Evolutionary conservation across 768 basidiomycete genomes (phyloP), one percentile per base, ranked within the genome.

Genomic region (Suillus weaverae): DNA sequence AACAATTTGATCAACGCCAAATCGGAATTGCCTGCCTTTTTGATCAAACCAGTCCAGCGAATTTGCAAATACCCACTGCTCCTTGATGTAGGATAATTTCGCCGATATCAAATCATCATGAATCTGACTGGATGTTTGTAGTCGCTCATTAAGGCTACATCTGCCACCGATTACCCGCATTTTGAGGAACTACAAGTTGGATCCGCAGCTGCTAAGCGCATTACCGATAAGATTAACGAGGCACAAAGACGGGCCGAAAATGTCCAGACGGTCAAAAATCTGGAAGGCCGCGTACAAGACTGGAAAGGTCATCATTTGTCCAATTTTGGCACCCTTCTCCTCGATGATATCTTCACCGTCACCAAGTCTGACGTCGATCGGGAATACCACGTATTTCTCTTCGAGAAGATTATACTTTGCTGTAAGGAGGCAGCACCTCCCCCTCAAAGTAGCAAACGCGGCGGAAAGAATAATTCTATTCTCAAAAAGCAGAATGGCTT

Each of bases 281-380:
- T 99, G 9, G 84, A 89, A 67, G 81, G 81, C 35, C 89, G 97
- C 53, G 95, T 99, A 55, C 94, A 96, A 68, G 97, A 99, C 76
- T 99, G 97, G 97, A 99, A 99, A 76, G 97, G 97, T 13, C 97
- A 99, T 76, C 93, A 97, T 70, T 84, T 98, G 44, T 88, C 88
- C 70, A 92, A 95, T 75, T 99, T 99, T 68, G 97, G 97, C 66
- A 88, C 93, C 69, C 90, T 99, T 62, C 84, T 97, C 39, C 86
- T 99, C 36, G 96, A 99, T 74, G 97, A 98, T 74, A 86, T 95
- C 63, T 99, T 99, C 77, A 88, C 90, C 64, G 97, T 99, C 64
- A 97, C 92, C 70, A 99, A 99, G 78, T 92, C 90, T 57, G 95
- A 96, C 65, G 92, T 95, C 71, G 95, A 98, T 75, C 87, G 97